Base-by-base conservation (phyloP, 306 rosid genomes). In the Boehmeria nivea region DNA sequence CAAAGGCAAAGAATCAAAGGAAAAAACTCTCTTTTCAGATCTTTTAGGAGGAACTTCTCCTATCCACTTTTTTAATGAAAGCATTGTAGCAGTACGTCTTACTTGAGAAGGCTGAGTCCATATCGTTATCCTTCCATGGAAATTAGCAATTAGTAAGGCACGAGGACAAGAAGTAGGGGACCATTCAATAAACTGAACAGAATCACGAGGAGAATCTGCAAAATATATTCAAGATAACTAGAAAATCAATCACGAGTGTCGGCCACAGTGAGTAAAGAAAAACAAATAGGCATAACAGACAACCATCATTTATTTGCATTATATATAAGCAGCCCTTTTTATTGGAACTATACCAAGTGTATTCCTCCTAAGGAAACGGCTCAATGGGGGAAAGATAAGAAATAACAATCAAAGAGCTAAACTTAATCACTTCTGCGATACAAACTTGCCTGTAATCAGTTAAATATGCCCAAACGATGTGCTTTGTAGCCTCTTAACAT, bases 111-210 rank as follows among this genome's bases (percentile, higher is more conserved):
- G 85, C 65, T 91, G 99, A 69, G 95, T 91, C 99, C 99, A 84
- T 63, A 91, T 83, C 16, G 99, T 87, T 54, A 83, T 72, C 81
- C 99, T 87, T 88, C 99, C 99, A 19, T 91, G 99, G 70, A 91
- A 91, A 81, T 91, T 91, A 22, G 99, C 87, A 38, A 91, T 83
- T 23, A 91, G 76, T 63, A 91, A 72, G 56, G 89, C 93, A 51
- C 93, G 93, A 16, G 95, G 81, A 71, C 93, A 87, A 45, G 95
- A 80, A 25, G 88, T 72, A 21, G 96, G 96, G 43, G 99, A 91
- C 99, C 99, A 91, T 68, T 87, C 99, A 42, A 91, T 84, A 74
- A 91, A 91, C 83, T 91, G 99, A 65, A 91, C 96, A 66, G 99
- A 91, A 79, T 91, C 99, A 39, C 99, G 96, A 15, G 99, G 99